These are phyloP conservation scores for Botryotinia calthae DNA, from an alignment of 2,329 filamentous ascomycete species.

Conservation along the genomic window DNA sequence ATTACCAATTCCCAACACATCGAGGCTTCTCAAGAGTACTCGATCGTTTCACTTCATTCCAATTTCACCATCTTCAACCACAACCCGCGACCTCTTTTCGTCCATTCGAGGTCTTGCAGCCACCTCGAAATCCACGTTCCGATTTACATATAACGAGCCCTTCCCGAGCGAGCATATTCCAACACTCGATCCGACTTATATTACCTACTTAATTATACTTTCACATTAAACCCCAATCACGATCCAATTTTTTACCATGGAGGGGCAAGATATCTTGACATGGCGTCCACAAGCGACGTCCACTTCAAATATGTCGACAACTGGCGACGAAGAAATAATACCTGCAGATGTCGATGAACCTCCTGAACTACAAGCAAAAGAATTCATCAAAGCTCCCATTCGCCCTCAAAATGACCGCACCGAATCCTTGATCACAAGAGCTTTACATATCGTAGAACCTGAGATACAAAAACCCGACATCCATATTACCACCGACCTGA, in stretches of 20 bases:
- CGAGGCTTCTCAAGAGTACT: neutral
- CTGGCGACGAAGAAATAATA: slow-evolving; percentile 60
- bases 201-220: slow-evolving; percentile 19
- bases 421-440: slow-evolving; percentile 83
- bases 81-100: neutral
- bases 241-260: slow-evolving; percentile 30
- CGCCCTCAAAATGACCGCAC: slow-evolving; percentile 55
- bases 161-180: neutral
- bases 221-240: slow-evolving; percentile 24
- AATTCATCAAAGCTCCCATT: slow-evolving; percentile 40
- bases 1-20: neutral
- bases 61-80: slow-evolving; percentile 2
- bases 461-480: slow-evolving; percentile 43
- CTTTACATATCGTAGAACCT: slow-evolving; percentile 68
- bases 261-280: slow-evolving; percentile 41
- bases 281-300: slow-evolving; percentile 44
- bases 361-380: slow-evolving; percentile 55
- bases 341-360: slow-evolving; percentile 80
- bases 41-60: slow-evolving; percentile 14
- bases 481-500: slow-evolving; percentile 42
- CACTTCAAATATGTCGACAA: slow-evolving; percentile 34
- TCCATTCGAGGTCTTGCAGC: neutral
- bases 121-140: neutral
- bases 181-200: slow-evolving; percentile 13
- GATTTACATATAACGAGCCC: neutral